These are phyloP conservation scores for Syzygium syzygioides DNA, from an alignment of 441 rosid species.

Conservation along the genomic window DNA sequence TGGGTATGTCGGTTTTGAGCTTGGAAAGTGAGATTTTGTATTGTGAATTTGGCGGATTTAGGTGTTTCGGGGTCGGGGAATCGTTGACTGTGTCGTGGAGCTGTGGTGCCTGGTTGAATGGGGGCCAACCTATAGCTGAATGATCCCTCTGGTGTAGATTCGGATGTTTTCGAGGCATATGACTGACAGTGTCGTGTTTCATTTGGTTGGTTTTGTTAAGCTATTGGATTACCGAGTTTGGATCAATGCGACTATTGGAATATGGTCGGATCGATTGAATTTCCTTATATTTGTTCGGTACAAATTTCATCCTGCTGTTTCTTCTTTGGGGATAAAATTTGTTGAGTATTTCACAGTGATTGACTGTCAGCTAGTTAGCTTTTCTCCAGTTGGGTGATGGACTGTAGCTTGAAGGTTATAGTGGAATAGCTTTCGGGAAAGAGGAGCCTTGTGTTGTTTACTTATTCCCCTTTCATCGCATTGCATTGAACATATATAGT, in stretches of 20 bases:
- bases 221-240: background rate
- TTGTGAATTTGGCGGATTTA: background rate
- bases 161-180: background rate
- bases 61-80: background rate
- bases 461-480: background rate
- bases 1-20: background rate
- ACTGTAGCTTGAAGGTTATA: background rate
- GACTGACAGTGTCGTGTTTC: background rate
- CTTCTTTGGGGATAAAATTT: background rate
- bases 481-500: background rate
- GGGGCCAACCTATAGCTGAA: background rate
- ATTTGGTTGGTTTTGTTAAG: background rate
- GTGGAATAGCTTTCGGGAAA: background rate
- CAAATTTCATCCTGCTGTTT: too few relatives aligned
- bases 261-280: background rate
- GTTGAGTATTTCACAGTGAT: background rate
- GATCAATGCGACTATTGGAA: background rate
- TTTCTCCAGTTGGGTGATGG: fast-evolving
- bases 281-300: background rate
- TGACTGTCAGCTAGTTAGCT: background rate
- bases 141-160: background rate
- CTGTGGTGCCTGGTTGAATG: background rate
- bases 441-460: background rate
- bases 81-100: background rate
- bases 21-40: background rate